Evolutionary conservation across 2,329 filamentous ascomycete genomes (phyloP).

Genomic region (Arachnomyces sp.): DNA sequence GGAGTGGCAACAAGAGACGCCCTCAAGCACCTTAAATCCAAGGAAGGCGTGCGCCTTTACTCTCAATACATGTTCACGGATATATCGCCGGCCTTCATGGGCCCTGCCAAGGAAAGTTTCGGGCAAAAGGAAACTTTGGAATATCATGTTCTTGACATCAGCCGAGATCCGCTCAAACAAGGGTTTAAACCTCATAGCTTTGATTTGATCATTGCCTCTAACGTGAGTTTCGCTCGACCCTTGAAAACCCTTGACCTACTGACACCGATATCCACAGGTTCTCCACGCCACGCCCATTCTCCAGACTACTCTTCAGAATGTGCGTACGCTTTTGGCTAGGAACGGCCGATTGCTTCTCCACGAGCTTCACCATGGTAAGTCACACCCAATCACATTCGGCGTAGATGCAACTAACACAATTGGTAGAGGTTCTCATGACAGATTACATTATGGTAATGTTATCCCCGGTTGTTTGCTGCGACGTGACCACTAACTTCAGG

Average conservation of each 20-base stretch:
- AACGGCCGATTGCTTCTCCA: neutral
- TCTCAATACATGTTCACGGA: slow-evolving; percentile 13
- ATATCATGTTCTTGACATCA: slow-evolving; percentile 7
- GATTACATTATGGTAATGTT: slow-evolving; percentile 1
- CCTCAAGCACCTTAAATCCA: slow-evolving; percentile 11
- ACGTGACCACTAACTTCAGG: neutral
- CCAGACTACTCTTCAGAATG: neutral
- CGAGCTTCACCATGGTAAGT: neutral
- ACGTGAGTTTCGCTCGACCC: neutral
- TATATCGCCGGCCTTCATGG: slow-evolving; percentile 13
- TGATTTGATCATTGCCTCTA: slow-evolving; percentile 7
- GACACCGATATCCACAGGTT: neutral
- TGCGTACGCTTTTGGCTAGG: neutral
- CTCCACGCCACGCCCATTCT: neutral
- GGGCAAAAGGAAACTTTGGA: slow-evolving; percentile 13
- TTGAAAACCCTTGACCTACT: no score
- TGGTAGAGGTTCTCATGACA: neutral
- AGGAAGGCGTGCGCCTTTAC: slow-evolving; percentile 10
- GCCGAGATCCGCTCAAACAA: slow-evolving; percentile 1
- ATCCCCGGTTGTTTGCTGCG: neutral
- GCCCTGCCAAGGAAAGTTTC: slow-evolving; percentile 23
- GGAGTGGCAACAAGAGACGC: slow-evolving; percentile 19
- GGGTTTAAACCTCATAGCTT: slow-evolving; percentile 2
- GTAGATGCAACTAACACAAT: neutral
- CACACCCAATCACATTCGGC: neutral